Evolutionary conservation across 2,329 filamentous ascomycete genomes (phyloP), one percentile per base, ranked within the genome.

Genomic region (Pochonia chlamydosporia): DNA sequence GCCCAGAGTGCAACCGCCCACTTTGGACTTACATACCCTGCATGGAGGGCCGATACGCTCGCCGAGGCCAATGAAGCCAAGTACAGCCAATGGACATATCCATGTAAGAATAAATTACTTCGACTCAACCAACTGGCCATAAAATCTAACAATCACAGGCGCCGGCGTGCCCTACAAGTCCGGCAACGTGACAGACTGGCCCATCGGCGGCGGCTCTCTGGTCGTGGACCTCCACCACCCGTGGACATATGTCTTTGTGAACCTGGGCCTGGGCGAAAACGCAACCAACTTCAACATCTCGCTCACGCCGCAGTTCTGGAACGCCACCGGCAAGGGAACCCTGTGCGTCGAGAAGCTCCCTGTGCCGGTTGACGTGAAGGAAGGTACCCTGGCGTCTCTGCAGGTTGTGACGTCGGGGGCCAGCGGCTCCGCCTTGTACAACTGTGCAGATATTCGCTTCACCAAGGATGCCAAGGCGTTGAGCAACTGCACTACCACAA

Each of bases 371-470:
- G 71, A 71, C 42, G 64, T 83, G 31, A 62, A 61, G 21, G 80
- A 86, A 31, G 86, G 85, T 36, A 74, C 76, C 53, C 72, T 78
- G 41, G 85, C 76, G 13, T 84, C 79, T 26, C 69, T 90, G 47
- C 86, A 89, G 67, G 79, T 90, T 44, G 75, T 89, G 30, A 84
- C 81, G 4, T 71, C 81, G 40, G 81, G 79, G 24, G 71, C 77
- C 20, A 70, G 68, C 4, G 76, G 72, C 18, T 74, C 72, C 33
- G 81, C 84, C 14, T 67, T 90, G 26, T 90, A 89, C 66, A 86
- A 84, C 65, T 91, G 87, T 64, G 83, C 85, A 59, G 86, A 91
- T 57, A 79, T 90, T 54, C 82, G 78, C 23, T 84, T 91, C 68
- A 76, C 73, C 26, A 67, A 69, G 44, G 67, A 69, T 10, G 71